These are phyloP conservation scores for Pichia sp. DNA, from an alignment of 1,139 yeast species.

Conservation along the genomic window DNA sequence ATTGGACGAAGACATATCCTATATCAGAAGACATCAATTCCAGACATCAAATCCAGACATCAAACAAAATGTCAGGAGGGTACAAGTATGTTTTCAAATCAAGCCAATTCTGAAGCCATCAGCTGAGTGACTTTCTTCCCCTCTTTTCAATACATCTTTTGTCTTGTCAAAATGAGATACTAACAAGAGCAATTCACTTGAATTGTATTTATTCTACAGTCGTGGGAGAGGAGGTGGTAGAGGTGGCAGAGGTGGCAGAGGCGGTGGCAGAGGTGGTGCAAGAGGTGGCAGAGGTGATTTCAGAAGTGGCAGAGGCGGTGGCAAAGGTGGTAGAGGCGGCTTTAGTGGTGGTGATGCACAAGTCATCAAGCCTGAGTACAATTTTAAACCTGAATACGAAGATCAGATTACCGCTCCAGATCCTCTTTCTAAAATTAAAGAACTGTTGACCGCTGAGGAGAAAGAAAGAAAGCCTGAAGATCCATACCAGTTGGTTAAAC, in stretches of 20 bases:
- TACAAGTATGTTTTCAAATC: slow-evolving; percentile 5
- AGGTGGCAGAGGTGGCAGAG: slow-evolving; percentile 16
- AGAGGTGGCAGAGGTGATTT: slow-evolving; percentile 16
- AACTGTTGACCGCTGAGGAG: slow-evolving; percentile 15
- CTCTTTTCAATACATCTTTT: no score
- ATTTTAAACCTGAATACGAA: slow-evolving; percentile 23
- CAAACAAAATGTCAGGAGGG: slow-evolving; percentile 9
- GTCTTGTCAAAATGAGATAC: background rate
- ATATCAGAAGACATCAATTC: no score
- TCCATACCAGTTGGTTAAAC: slow-evolving; percentile 17
- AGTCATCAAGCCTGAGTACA: slow-evolving; percentile 22
- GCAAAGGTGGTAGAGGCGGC: slow-evolving; percentile 15
- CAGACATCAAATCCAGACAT: no score
- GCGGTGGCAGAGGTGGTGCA: slow-evolving; percentile 16
- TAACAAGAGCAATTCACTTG: no score
- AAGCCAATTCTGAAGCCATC: no score
- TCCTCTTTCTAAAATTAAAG: slow-evolving; percentile 17
- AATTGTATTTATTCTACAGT: background rate
- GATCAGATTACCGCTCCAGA: slow-evolving; percentile 15
- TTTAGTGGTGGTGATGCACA: slow-evolving; percentile 21
- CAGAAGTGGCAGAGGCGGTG: slow-evolving; percentile 16
- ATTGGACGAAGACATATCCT: no score
- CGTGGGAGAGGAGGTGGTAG: slow-evolving; percentile 14
- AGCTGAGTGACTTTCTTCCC: no score
- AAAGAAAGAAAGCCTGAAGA: slow-evolving; percentile 18